A percentile compares a stretch with the other conserved stretches of the same genome.
These are phyloP conservation scores for Starmerella kuoi DNA, from an alignment of 805 yeast genomes.

Conservation along the genomic window DNA sequence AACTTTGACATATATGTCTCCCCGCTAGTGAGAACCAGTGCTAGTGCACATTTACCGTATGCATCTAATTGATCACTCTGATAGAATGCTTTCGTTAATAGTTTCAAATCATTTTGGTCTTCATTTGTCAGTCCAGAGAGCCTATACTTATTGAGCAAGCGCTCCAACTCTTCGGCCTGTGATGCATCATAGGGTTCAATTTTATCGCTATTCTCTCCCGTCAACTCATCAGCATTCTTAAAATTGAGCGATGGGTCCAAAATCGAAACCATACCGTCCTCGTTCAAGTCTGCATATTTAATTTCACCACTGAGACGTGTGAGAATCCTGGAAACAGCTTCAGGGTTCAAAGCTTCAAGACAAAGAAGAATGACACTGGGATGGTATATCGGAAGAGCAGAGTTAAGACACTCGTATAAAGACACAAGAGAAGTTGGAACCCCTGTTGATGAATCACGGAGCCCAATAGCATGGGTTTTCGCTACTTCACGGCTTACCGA, in stretches of 20 bases:
- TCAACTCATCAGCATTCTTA: neutral
- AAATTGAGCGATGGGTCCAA: slow-evolving; percentile 1
- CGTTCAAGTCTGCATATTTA: slow-evolving; percentile 5
- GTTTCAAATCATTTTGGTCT: neutral
- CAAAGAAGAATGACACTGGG: slow-evolving; percentile 78
- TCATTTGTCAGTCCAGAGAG: neutral
- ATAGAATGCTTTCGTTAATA: neutral
- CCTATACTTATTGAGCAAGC: neutral
- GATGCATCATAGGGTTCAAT: neutral
- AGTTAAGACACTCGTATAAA: neutral
- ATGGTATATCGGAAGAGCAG: slow-evolving; percentile 67
- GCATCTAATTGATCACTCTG: neutral
- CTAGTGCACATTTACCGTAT: neutral
- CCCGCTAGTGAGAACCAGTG: neutral
- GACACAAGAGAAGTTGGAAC: neutral
- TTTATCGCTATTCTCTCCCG: neutral
- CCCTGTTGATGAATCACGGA: too few relatives aligned
- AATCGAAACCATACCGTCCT: neutral
- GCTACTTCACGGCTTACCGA: neutral
- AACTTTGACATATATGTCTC: neutral
- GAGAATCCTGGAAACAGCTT: slow-evolving; percentile 46
- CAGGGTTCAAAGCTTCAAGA: slow-evolving; percentile 47
- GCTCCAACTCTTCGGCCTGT: neutral
- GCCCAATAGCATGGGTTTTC: too few relatives aligned
- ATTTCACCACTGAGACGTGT: slow-evolving; percentile 9